These are phyloP conservation scores for Sungouiella thailandica DNA, from an alignment of 805 yeast genomes.

Conservation along the genomic window DNA sequence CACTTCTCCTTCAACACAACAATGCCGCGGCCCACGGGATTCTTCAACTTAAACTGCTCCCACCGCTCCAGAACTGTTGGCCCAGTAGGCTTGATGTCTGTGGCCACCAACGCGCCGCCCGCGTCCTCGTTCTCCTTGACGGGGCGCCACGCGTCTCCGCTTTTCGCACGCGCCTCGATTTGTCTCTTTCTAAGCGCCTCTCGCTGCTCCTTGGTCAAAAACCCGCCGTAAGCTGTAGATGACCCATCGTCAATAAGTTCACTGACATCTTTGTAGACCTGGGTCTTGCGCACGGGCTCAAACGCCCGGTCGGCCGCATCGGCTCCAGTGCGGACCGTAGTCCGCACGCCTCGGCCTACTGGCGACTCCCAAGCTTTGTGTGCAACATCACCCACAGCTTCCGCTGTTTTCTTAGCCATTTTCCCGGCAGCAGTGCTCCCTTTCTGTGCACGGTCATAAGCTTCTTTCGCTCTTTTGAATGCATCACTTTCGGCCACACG, in stretches of 20 bases:
- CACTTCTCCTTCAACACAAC: conserved; percentile 62
- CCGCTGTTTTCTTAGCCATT: conserved; percentile 85
- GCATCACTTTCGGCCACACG: conserved; percentile 92
- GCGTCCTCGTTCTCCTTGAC: conserved; percentile 78
- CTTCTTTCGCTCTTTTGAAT: conserved; percentile 87
- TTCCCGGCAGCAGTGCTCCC: conserved; percentile 62
- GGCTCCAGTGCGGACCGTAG: conserved; percentile 77
- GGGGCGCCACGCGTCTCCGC: conserved; percentile 59
- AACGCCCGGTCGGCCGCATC: conserved; percentile 81
- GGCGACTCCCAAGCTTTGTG: conserved; percentile 94
- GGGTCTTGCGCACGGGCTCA: conserved; percentile 90
- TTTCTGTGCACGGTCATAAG: conserved; percentile 79
- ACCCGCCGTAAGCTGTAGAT: conserved; percentile 86
- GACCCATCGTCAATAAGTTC: conserved; percentile 92
- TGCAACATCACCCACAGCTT: conserved; percentile 86
- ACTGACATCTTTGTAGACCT: conserved; percentile 81
- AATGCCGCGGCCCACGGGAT: conserved; percentile 62
- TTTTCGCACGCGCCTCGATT: conserved; percentile 48
- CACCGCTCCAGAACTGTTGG: conserved; percentile 62
- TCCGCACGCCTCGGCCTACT: conserved; percentile 83
- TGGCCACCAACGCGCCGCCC: conserved; percentile 76
- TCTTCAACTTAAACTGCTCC: conserved; percentile 60
- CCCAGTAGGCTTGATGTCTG: conserved; percentile 72
- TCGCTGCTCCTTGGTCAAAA: conserved; percentile 79
- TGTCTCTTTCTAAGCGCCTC: conserved; percentile 53